Base-by-base conservation (phyloP, 2,329 filamentous ascomycete species). In the Neonectria faginata region DNA sequence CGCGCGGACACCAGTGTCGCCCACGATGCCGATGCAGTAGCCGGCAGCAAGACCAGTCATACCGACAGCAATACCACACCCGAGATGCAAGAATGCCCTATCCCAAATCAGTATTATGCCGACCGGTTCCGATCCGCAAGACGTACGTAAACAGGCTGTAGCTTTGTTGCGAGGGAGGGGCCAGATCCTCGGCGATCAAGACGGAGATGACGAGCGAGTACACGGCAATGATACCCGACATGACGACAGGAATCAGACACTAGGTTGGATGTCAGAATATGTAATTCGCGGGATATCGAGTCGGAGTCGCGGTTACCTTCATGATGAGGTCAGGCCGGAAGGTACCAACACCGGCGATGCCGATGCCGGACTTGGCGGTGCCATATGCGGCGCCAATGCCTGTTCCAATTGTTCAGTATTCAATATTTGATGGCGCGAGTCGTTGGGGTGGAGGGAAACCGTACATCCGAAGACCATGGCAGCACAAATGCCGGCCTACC, bases 201-300 rank as follows among this genome's bases (percentile, higher is more conserved):
- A 99, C 96, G 18, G 95, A 92, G 73, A 99, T 94, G 75, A 99
- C 96, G 73, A 99, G 92, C 56, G 94, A 93, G 83, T 99, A 99
- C 72, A 99, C 96, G 63, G 96, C 96, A 76, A 99, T 93, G 78
- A 99, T 99, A 88, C 96, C 96, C 74, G 96, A 97, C 96, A 99
- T 99, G 84, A 99, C 91, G 70, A 96, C 92, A 67, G 92, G 92
- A 72, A 95, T 94, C 57, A 95, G 84, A 62, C 91, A 94, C 92
- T 94, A 73, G 9, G 41, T 44, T n/a, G 25, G 9, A 18, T 53
- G 65, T 74, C 61, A 73, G 71, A 58, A 6, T 33, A 57, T 36
- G 53, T 22, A 41, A 27, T 18, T 57, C 25, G 50, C 3, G 12
- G n/a, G 14, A 29, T 41, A 36, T 47, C 14, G 53, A 12, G 53